A percentile compares a stretch with the other conserved stretches of the same genome.
Evolutionary conservation across 345 rosid species (phyloP).

Genomic region (Citropsis articulata): DNA sequence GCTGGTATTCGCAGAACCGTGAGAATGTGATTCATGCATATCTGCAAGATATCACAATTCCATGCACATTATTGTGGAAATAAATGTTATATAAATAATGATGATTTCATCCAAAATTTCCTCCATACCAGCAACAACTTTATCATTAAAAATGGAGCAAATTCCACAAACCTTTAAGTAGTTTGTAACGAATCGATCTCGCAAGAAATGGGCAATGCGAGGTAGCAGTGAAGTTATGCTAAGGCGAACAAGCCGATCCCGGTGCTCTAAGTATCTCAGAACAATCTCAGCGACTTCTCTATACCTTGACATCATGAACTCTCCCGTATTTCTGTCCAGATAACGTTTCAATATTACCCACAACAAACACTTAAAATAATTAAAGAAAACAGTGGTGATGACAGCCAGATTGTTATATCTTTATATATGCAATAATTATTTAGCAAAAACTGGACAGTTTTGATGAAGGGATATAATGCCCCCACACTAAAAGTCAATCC

Average conservation of each 20-base stretch:
- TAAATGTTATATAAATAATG: neutral
- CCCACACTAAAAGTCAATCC: neutral
- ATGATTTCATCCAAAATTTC: conserved; percentile 6
- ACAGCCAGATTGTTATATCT: neutral
- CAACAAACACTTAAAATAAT: conserved; percentile 4
- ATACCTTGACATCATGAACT: conserved; percentile 99
- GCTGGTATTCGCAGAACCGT: conserved; percentile 78
- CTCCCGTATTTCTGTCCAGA: conserved; percentile 91
- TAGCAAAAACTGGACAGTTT: neutral
- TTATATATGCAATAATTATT: neutral
- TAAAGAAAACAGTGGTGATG: neutral
- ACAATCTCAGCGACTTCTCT: conserved; percentile 99
- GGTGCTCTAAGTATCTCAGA: conserved; percentile 85
- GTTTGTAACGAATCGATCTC: conserved; percentile 95
- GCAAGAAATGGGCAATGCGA: conserved; percentile 97
- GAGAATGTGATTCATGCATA: conserved; percentile 95
- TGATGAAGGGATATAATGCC: neutral
- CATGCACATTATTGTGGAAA: neutral
- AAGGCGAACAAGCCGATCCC: conserved; percentile 97
- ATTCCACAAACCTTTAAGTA: conserved; percentile 68
- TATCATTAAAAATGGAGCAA: conserved; percentile 9
- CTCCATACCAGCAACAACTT: neutral
- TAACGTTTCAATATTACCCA: conserved; percentile 8
- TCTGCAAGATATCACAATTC: conserved; percentile 47
- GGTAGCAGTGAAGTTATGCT: conserved; percentile 98